phyloP scores from a whole-genome alignment of 257 asterid genomes.

The Mitragyna speciosa region DNA sequence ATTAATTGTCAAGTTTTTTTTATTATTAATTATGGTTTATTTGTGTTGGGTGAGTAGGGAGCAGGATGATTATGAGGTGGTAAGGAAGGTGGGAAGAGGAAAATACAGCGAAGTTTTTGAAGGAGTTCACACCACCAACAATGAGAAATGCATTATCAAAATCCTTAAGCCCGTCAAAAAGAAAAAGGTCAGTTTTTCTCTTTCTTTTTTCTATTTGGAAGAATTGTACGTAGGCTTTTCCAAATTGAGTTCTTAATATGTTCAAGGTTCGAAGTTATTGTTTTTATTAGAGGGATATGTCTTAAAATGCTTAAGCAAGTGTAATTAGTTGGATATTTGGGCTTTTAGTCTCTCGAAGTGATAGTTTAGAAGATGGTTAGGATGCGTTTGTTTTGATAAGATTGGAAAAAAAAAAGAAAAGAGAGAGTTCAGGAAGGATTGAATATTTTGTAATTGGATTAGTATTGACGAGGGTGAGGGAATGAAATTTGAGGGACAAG shows the following conservation, averaged over 20 bases:
- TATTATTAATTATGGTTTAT: neutral
- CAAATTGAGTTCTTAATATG: neutral
- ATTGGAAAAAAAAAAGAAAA: neutral
- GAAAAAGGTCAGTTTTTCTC: constrained; percentile 59
- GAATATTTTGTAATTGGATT: neutral
- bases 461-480: neutral
- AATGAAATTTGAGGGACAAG: neutral
- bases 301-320: neutral
- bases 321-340: neutral
- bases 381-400: neutral
- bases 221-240: neutral
- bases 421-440: neutral
- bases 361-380: neutral
- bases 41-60: constrained; percentile 54
- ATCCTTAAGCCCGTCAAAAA: constrained; percentile 96
- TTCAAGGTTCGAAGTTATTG: neutral
- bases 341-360: neutral
- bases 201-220: neutral
- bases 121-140: constrained; percentile 71
- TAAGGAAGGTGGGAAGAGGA: constrained; percentile 94
- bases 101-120: constrained; percentile 95
- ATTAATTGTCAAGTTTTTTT: neutral
- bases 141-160: constrained; percentile 82
- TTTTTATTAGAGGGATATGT: neutral
- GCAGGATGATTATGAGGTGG: constrained; percentile 94